Base-by-base conservation (phyloP, 2,329 filamentous ascomycete species). In the Cladosporium oxysporum region DNA sequence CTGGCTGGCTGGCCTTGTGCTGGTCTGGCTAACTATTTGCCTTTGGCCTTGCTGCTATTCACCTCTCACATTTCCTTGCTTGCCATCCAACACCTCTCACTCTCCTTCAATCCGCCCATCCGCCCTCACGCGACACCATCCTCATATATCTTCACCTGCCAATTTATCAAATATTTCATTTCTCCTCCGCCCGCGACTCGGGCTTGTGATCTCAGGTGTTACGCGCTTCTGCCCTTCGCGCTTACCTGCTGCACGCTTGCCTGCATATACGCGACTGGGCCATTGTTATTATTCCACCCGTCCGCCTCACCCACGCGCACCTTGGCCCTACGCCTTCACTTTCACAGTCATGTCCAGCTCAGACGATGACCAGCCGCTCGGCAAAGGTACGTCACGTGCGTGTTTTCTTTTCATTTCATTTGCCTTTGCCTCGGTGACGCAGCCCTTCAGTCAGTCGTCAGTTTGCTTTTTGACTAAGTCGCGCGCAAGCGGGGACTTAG, bases 291-390 rank as follows among this genome's bases (percentile, higher is more conserved):
- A 33, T 44, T 26, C 37, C 12, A 23, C 31, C 31, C 29, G 33
- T 21, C 21, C 33, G 33, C 33, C 55, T 58, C 29, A 35, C 26
- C 35, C 50, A 53, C 61, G 61, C 28, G 50, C 6, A 8, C 50
- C 61, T 12, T 57, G 50, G 61, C 28, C 61, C 0, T 63, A 33
- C 35, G 26, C 14, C 18, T 44, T 57, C 50, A 47, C 60, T 41
- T 23, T 23, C 47, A 74, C 68, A 18, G n/a, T 47, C 41, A 76
- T 76, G 75, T 74, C 71, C 33, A 74, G 75, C 61, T 75, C 74
- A 50, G 75, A 76, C 28, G 75, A 76, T 62, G 75, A 76, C 60
- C 67, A 62, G 70, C 74, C 74, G 63, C 68, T 76, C 29, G 64
- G 60, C 35, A 73, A 74, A 65, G 73, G 74, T 76, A 71, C 62